Evolutionary conservation across 495 filamentous ascomycete species (phyloP).

Genomic region (Zalerion maritima): DNA sequence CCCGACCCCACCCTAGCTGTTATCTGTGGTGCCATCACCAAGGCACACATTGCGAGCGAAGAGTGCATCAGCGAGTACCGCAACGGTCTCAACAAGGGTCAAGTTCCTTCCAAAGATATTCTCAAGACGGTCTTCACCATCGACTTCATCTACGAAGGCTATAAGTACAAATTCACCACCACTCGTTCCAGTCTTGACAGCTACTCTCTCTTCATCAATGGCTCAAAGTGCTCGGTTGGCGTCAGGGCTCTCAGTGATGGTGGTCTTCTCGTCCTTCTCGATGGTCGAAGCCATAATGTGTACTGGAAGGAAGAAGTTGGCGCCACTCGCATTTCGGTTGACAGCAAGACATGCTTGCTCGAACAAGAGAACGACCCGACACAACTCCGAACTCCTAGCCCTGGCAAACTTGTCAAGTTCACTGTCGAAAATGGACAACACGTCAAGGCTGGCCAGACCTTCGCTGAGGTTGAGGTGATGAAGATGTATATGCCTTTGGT

Average conservation of each 20-base stretch:
- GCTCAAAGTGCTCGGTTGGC: conserved; percentile 88
- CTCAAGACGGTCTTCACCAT: conserved; percentile 96
- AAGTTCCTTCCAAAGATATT: conserved; percentile 90
- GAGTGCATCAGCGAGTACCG: conserved; percentile 74
- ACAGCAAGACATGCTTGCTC: conserved; percentile 92
- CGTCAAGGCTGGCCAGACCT: conserved; percentile 82
- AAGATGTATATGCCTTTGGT: conserved; percentile 99
- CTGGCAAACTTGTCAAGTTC: conserved; percentile 97
- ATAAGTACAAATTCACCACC: conserved; percentile 95
- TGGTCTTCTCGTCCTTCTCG: conserved; percentile 80
- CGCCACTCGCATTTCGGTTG: conserved; percentile 87
- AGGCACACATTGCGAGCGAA: conserved; percentile 88
- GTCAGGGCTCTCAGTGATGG: conserved; percentile 87
- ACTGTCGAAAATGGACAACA: conserved; percentile 94
- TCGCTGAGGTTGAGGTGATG: conserved; percentile 98
- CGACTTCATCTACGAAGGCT: conserved; percentile 96
- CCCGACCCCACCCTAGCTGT: conserved; percentile 85
- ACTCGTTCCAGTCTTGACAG: conserved; percentile 85
- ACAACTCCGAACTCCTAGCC: conserved; percentile 84
- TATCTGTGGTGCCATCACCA: conserved; percentile 86
- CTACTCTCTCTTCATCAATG: conserved; percentile 98
- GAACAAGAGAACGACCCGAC: conserved; percentile 99
- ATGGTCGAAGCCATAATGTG: conserved; percentile 87
- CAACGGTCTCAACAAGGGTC: conserved; percentile 84
- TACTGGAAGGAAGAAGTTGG: conserved; percentile 99